Evolutionary conservation across 805 yeast genomes (phyloP), one percentile per base, ranked within the genome.

Genomic region (Kodamaea jinghongensis): DNA sequence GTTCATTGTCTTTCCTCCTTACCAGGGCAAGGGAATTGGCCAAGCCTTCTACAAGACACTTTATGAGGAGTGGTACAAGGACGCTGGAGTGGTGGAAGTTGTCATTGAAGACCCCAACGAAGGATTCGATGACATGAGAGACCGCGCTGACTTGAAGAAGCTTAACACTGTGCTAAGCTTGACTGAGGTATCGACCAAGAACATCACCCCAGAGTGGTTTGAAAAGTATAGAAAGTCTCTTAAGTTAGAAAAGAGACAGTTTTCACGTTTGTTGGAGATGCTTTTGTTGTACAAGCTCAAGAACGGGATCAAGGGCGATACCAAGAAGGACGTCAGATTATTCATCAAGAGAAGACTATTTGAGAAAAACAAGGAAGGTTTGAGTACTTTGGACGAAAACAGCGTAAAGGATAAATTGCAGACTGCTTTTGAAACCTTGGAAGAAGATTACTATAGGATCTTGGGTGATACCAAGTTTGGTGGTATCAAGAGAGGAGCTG

Each of bases 61-160:
- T 6, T 70, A 76, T 40, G 65, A 71, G 2, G 46, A 58, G 32
- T 88, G 95, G 85, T 49, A 69, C 3, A 47, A 53, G 0, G 84
- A 86, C 47, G 52, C 57, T 0, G 44, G 54, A 1, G 78, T 89
- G 16, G 61, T 65, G 25, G 95, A 90, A 51, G 73, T 93, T 28
- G 87, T 91, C 0, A 88, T 93, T 3, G 98, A 93, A 58, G 99
- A 93, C 58, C 98, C 98, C 2, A 86, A 84, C 54, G 96, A 89
- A 56, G 78, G 79, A 26, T 91, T 93, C 63, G 99, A 93, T 55
- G 95, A 86, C 54, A 67, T 93, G 49, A 73, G 99, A 43, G 97
- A 93, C 56, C 68, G 91, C 23, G 75, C 81, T 46, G 98, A 93
- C 54, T 67, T 88, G 48, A 35, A 40, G n/a, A 43, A 64, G 33